These are phyloP conservation scores for Boletus semigastroideus DNA, from an alignment of 1,284 basidiomycete species.

Conservation along the genomic window DNA sequence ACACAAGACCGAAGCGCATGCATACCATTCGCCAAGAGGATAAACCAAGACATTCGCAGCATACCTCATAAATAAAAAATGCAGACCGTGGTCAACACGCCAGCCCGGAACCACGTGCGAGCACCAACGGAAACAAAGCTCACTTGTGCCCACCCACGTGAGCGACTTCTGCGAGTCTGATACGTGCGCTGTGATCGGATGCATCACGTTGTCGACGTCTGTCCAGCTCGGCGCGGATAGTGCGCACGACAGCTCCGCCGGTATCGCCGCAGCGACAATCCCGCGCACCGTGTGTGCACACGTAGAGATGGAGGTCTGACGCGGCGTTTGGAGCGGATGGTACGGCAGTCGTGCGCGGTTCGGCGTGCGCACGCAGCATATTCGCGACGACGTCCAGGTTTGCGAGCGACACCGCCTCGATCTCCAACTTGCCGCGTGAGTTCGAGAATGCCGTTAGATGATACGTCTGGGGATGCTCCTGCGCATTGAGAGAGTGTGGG, in stretches of 20 bases:
- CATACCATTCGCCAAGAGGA: slow-evolving; percentile 79
- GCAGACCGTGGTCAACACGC: slow-evolving; percentile 3
- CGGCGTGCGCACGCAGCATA: slow-evolving; percentile 38
- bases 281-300: slow-evolving; percentile 70
- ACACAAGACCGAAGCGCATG: background rate
- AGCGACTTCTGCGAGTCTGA: slow-evolving; percentile 63
- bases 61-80: slow-evolving; percentile 47
- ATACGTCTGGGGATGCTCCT: slow-evolving; percentile 27
- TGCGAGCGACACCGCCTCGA: slow-evolving; percentile 45
- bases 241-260: slow-evolving; percentile 51
- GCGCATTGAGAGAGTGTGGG: background rate
- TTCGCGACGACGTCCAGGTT: slow-evolving; percentile 49
- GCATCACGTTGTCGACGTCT: slow-evolving; percentile 27
- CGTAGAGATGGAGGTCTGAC: slow-evolving; percentile 53
- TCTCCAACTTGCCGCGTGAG: slow-evolving; percentile 44
- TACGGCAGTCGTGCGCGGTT: background rate
- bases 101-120: background rate
- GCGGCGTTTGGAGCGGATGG: background rate
- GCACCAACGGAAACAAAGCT: slow-evolving; percentile 27
- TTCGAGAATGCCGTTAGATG: slow-evolving; percentile 52
- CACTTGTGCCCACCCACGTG: slow-evolving; percentile 88
- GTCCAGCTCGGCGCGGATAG: slow-evolving; percentile 43
- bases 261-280: slow-evolving; percentile 75
- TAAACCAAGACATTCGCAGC: slow-evolving; percentile 79
- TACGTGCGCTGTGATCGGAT: slow-evolving; percentile 25